Conservation (phyloP, 1,284 basidiomycete species). For the Hemileia vastatrix region DNA sequence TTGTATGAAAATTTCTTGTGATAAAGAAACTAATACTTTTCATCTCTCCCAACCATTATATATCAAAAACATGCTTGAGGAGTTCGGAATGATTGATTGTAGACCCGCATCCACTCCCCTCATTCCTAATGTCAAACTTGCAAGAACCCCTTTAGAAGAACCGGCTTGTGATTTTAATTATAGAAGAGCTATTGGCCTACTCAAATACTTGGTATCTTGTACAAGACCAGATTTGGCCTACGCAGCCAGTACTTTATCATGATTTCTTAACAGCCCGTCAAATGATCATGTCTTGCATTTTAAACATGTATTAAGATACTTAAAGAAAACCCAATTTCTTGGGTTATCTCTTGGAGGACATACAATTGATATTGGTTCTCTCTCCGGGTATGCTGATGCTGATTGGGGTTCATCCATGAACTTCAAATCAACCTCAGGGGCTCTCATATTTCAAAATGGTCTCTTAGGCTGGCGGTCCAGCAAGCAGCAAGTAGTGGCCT, state of each 20-base stretch:
- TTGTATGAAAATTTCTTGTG: too few relatives aligned
- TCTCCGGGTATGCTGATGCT: too few relatives aligned
- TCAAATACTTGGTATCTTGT: slow-evolving; percentile 7
- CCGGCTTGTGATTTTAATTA: background rate
- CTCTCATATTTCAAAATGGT: too few relatives aligned
- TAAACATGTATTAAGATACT: background rate
- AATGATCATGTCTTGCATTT: background rate
- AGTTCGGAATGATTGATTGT: background rate
- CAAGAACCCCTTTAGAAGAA: too few relatives aligned
- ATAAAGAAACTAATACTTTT: too few relatives aligned
- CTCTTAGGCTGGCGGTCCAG: too few relatives aligned
- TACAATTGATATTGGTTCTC: too few relatives aligned
- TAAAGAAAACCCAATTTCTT: background rate
- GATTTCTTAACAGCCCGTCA: background rate
- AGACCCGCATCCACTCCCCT: background rate
- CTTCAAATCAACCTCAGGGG: too few relatives aligned
- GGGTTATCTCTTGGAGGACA: background rate
- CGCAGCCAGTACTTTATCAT: background rate
- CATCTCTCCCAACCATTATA: background rate
- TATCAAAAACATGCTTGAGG: background rate
- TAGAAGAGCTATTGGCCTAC: background rate
- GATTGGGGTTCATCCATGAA: too few relatives aligned
- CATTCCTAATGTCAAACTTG: background rate
- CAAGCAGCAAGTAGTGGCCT: too few relatives aligned
- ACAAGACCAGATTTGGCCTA: slow-evolving; percentile 7